Conservation (phyloP, 2,329 filamentous ascomycete genomes). For the Neospermospora avenae region DNA sequence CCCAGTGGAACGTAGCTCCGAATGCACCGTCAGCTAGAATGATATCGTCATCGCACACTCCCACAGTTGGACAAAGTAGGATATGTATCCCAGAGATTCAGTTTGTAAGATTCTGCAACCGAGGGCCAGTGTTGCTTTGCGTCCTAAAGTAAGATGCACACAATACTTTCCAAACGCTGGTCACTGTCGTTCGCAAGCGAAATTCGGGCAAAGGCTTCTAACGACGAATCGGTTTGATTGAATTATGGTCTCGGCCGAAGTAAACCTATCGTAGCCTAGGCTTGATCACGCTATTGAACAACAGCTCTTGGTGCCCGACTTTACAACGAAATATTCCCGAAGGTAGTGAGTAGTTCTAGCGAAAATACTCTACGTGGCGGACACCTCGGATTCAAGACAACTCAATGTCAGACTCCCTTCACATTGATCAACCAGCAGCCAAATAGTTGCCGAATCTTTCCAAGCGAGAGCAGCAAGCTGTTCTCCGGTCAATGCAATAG, state of each 20-base stretch:
- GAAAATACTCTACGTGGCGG: background rate
- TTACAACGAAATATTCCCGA: background rate
- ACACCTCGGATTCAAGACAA: background rate
- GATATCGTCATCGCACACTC: slow-evolving; percentile 32
- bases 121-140: slow-evolving; percentile 21
- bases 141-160: slow-evolving; percentile 21
- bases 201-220: slow-evolving; percentile 33
- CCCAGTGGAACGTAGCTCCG: slow-evolving; percentile 33
- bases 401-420: background rate
- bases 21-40: slow-evolving; percentile 32
- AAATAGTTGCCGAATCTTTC: background rate
- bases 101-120: slow-evolving; percentile 27
- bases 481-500: background rate
- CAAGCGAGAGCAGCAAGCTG: slow-evolving; percentile 1
- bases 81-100: slow-evolving; percentile 33
- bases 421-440: slow-evolving; percentile 5
- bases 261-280: background rate
- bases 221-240: slow-evolving; percentile 27
- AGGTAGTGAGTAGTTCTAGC: background rate
- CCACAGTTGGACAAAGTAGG: slow-evolving; percentile 34
- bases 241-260: slow-evolving; percentile 17
- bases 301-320: background rate
- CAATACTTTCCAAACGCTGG: slow-evolving; percentile 31
- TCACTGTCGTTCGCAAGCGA: slow-evolving; percentile 34
- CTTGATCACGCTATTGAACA: background rate